Evolutionary conservation across 2,329 filamentous ascomycete genomes (phyloP), one percentile per base, ranked within the genome.

Genomic region (Alternaria sp.): DNA sequence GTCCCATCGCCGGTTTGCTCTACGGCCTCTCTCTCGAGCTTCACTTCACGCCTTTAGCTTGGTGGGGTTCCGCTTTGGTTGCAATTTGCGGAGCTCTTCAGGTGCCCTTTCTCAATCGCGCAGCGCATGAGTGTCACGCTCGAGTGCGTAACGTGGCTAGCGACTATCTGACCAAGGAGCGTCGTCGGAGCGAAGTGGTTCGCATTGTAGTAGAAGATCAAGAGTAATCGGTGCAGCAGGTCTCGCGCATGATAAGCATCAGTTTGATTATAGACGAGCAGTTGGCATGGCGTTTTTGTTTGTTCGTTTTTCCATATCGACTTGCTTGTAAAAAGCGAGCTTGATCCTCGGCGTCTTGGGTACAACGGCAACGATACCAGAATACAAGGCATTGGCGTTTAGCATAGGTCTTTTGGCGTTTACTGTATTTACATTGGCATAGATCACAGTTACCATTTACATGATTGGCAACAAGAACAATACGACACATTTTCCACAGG

Each of bases 1-100:
- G 90, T 21, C 90, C 90, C 0, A 79, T 92, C 26, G 88, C 89
- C 3, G 90, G 90, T 3, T 84, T 89, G 30, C 82, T 93, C 5
- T 93, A 92, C 70, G 87, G 88, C 15, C 73, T 87, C 4, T 89
- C 89, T 5, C 86, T 84, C 30, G 79, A 85, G 23, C 80, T 87
- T 25, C 82, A 84, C 10, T 88, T 87, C 63, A 89, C 87, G 3
- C 86, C 87, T n/a, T 75, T 90, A 46, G 86, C 88, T 3, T 90
- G 87, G 87, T 90, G 87, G 87, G 84, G 80, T 18, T 88, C 86
- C 60, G 83, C 84, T 4, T 61, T 86, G 3, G 83, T 89, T 11
- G 88, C 88, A 0, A 70, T 88, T 6, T 58, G 86, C 30, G 88
- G 88, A 28, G 84, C 83, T 6, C 68, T 85, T 10, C 88, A 90